Percentiles rank a stretch among this genome's conserved stretches.
phyloP scores from a whole-genome alignment of 768 basidiomycete genomes.

The Jaapia argillacea region DNA sequence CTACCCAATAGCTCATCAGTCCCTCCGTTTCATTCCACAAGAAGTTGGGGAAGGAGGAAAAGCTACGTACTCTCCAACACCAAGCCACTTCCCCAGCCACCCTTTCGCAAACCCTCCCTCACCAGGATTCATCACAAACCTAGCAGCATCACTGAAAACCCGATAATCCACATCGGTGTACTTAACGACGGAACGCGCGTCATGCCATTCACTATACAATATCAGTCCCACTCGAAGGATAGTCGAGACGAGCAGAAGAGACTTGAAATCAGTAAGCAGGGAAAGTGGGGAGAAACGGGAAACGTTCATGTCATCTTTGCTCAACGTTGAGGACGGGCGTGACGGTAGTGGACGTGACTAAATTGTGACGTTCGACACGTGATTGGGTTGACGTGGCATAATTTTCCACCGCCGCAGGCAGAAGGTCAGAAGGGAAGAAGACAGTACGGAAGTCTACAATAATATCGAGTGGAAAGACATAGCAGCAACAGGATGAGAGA shows the following conservation, averaged over 20 bases:
- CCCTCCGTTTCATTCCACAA: neutral
- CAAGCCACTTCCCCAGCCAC: conserved; percentile 31
- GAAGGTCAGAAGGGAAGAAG: too few species aligned
- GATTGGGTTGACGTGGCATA: too few species aligned
- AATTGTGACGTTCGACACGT: too few species aligned
- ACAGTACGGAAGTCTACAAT: too few species aligned
- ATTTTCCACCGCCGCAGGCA: too few species aligned
- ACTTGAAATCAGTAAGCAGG: conserved; percentile 40
- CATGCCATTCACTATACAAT: conserved; percentile 86
- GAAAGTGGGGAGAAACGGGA: neutral
- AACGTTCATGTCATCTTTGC: neutral
- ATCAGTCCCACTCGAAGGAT: conserved; percentile 63
- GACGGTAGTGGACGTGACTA: too few species aligned
- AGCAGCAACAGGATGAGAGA: too few species aligned
- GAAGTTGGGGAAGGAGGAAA: conserved; percentile 1
- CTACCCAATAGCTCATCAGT: conserved; percentile 39
- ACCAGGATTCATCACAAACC: conserved; percentile 44
- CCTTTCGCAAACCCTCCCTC: conserved; percentile 52
- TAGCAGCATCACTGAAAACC: conserved; percentile 89
- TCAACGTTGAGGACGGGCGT: too few species aligned
- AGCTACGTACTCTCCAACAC: conserved; percentile 67
- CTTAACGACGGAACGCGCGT: conserved; percentile 71
- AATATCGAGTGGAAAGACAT: too few species aligned
- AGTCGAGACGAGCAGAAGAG: conserved; percentile 42
- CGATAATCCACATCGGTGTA: conserved; percentile 98